Evolutionary conservation across 257 asterid species (phyloP).

Genomic region (Phtheirospermum japonicum): DNA sequence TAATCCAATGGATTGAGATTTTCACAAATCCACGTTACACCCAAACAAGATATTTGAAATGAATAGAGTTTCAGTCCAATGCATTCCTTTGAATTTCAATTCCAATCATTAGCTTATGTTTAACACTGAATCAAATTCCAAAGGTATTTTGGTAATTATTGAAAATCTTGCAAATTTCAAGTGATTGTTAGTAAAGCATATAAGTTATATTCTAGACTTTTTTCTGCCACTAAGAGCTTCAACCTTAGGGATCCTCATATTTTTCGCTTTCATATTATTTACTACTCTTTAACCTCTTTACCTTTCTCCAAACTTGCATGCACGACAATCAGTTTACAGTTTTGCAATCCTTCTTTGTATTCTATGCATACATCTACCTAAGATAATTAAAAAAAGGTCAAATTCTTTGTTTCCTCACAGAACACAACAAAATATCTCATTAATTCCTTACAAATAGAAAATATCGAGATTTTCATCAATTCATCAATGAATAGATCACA

Average conservation of each 20-base stretch:
- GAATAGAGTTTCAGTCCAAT: no score
- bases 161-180: neutral
- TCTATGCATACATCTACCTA: constrained; percentile 73
- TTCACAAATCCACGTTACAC: no score
- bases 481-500: neutral
- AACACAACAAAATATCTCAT: no score
- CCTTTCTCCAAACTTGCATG: constrained; percentile 87
- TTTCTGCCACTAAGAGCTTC: constrained; percentile 78
- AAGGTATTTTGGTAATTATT: no score
- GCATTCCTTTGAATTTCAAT: no score
- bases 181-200: neutral
- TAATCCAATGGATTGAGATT: no score
- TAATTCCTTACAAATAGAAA: neutral
- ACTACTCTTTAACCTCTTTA: constrained; percentile 55
- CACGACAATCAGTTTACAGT: constrained; percentile 71
- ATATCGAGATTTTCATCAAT: neutral
- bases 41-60: no score
- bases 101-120: no score
- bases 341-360: constrained; percentile 54
- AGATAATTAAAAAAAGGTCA: constrained; percentile 16
- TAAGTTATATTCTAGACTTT: constrained; percentile 86
- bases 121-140: no score
- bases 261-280: constrained; percentile 59
- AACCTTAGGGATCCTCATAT: constrained; percentile 81
- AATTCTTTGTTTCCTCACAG: neutral